These are phyloP conservation scores for Agaricales sp. DNA, from an alignment of 1,284 basidiomycete genomes.

Conservation along the genomic window DNA sequence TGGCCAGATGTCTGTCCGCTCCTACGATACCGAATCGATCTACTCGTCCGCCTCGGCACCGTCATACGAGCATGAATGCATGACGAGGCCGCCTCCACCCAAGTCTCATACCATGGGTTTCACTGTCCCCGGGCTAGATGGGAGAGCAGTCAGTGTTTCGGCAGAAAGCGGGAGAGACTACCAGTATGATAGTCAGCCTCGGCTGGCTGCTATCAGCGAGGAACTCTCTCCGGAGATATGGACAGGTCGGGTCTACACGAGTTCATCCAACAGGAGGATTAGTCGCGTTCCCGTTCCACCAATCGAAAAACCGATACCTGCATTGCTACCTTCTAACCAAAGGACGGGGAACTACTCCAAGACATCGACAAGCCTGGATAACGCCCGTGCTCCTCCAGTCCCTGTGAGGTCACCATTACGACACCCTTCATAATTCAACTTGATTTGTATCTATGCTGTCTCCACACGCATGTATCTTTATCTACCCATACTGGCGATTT, in stretches of 20 bases:
- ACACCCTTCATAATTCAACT: too few species aligned
- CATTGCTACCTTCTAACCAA: too few species aligned
- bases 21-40: constrained; percentile 24
- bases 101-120: constrained; percentile 5
- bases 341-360: too few species aligned
- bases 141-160: background rate
- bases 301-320: too few species aligned
- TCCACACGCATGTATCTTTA: too few species aligned
- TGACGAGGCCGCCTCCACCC: background rate
- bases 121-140: constrained; percentile 3
- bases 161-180: background rate
- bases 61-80: constrained; percentile 18
- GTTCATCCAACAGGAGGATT: background rate
- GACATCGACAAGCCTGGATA: too few species aligned
- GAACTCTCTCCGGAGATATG: background rate
- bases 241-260: background rate
- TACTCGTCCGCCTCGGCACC: constrained; percentile 30
- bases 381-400: too few species aligned
- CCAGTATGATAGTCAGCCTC: too few species aligned
- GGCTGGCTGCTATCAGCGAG: background rate
- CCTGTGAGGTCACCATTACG: too few species aligned
- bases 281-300: too few species aligned
- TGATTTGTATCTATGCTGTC: too few species aligned
- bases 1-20: constrained; percentile 12
- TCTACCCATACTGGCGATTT: too few species aligned